Evolutionary conservation across 257 asterid species (phyloP).

Genomic region (Lithospermum erythrorhizon): DNA sequence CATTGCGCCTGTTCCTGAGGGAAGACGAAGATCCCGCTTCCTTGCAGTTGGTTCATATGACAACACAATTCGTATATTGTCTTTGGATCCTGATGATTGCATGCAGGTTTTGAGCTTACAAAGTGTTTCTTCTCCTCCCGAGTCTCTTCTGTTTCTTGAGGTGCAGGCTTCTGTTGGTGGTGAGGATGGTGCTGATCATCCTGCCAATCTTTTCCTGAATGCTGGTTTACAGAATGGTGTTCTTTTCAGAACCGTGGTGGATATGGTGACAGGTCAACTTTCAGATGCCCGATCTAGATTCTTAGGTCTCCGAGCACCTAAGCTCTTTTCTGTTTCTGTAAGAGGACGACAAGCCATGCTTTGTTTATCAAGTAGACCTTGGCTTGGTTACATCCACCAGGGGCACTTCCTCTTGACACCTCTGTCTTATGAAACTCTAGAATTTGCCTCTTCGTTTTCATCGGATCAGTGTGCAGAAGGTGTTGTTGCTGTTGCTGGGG

Average conservation of each 20-base stretch:
- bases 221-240: constrained; percentile 95
- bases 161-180: constrained; percentile 98
- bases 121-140: constrained; percentile 95
- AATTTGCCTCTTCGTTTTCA: constrained; percentile 93
- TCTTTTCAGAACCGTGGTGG: constrained; percentile 91
- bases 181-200: constrained; percentile 99
- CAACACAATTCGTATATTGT: constrained; percentile 84
- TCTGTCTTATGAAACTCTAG: constrained; percentile 87
- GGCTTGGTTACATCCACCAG: constrained; percentile 98
- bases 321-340: constrained; percentile 71
- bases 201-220: constrained; percentile 87
- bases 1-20: constrained; percentile 99
- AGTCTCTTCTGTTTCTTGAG: constrained; percentile 92
- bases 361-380: constrained; percentile 96
- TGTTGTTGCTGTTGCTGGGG: constrained; percentile 98
- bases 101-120: constrained; percentile 95
- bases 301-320: constrained; percentile 92
- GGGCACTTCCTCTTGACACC: constrained; percentile 97
- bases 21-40: constrained; percentile 94
- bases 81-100: constrained; percentile 94
- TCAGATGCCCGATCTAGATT: constrained; percentile 98
- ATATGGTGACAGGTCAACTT: constrained; percentile 95
- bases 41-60: constrained; percentile 98
- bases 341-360: constrained; percentile 95
- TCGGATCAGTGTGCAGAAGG: constrained; percentile 99